Conservation (phyloP, 352 stramenopile species). For the Phytophthora agathidicida region DNA sequence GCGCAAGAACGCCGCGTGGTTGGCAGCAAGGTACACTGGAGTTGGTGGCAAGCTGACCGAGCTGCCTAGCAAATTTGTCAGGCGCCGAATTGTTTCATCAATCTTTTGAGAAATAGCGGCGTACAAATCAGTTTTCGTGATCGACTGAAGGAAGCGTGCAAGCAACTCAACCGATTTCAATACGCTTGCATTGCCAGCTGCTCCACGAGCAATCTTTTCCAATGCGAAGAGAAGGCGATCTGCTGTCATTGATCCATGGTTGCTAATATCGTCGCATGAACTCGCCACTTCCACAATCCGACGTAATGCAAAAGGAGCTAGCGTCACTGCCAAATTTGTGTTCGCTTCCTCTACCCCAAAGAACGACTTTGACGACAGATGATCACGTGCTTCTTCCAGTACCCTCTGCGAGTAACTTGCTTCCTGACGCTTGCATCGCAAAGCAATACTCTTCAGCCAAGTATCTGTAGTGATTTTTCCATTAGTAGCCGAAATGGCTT, state of each 20-base stretch:
- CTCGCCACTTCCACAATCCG: conserved; percentile 55
- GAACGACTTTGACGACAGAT: conserved; percentile 60
- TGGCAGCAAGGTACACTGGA: conserved; percentile 58
- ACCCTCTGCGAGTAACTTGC: conserved; percentile 34
- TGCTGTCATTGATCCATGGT: conserved; percentile 36
- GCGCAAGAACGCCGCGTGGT: conserved; percentile 53
- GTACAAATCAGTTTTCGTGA: conserved; percentile 59
- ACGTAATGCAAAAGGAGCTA: conserved; percentile 65
- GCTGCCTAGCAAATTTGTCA: conserved; percentile 22
- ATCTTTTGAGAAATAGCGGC: conserved; percentile 32
- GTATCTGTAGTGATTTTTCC: conserved; percentile 2
- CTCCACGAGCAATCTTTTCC: conserved; percentile 54
- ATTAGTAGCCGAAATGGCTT: not conserved
- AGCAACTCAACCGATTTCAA: conserved; percentile 43
- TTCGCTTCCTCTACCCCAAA: conserved; percentile 34
- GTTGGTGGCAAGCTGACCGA: conserved; percentile 30
- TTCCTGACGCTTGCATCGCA: conserved; percentile 22
- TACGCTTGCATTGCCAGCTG: conserved; percentile 6
- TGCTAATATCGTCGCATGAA: conserved; percentile 19
- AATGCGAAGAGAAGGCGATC: conserved; percentile 65
- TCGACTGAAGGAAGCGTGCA: conserved; percentile 55
- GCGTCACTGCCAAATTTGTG: conserved; percentile 32
- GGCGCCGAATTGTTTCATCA: conserved; percentile 8
- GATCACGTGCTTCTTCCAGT: conserved; percentile 46
- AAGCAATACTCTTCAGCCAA: conserved; percentile 46